Conservation (phyloP, 352 stramenopile genomes). For the Pythium phragmitis region DNA sequence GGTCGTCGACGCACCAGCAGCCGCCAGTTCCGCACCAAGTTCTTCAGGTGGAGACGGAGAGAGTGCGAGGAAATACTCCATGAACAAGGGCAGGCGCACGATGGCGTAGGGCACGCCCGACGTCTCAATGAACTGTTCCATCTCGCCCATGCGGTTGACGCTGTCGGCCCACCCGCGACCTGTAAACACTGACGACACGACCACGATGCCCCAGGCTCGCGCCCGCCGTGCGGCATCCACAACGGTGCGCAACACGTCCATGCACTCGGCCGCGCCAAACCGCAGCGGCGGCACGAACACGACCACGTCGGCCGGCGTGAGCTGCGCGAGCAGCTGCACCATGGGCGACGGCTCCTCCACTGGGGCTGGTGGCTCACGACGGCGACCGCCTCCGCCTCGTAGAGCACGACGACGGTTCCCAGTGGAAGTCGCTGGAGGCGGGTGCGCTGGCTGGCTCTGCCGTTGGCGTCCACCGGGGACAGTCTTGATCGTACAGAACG, state of each 20-base stretch:
- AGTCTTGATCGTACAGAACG: slow-evolving; percentile 69
- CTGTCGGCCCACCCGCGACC: slow-evolving; percentile 29
- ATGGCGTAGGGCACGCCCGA: slow-evolving; percentile 62
- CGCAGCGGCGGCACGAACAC: slow-evolving; percentile 68
- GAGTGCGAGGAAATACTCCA: slow-evolving; percentile 77
- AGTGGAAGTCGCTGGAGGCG: not conserved
- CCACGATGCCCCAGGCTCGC: slow-evolving; percentile 68
- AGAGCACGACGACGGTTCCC: not conserved
- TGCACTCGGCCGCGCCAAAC: slow-evolving; percentile 43
- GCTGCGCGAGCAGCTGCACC: slow-evolving; percentile 50
- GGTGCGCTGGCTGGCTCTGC: slow-evolving; percentile 32
- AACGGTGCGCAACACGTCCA: slow-evolving; percentile 56
- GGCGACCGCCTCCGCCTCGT: not conserved
- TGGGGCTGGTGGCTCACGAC: not conserved
- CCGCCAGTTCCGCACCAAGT: not conserved
- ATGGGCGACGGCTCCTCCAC: slow-evolving; percentile 38
- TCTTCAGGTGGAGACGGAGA: not conserved
- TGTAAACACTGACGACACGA: slow-evolving; percentile 73
- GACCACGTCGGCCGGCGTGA: slow-evolving; percentile 65
- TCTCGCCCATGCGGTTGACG: slow-evolving; percentile 58
- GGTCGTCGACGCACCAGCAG: not conserved
- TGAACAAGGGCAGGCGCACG: slow-evolving; percentile 68
- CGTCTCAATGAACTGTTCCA: slow-evolving; percentile 59
- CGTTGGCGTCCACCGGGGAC: slow-evolving; percentile 21
- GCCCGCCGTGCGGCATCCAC: slow-evolving; percentile 47